Conservation (phyloP, 345 rosid genomes). For the Boechera divaricarpa region DNA sequence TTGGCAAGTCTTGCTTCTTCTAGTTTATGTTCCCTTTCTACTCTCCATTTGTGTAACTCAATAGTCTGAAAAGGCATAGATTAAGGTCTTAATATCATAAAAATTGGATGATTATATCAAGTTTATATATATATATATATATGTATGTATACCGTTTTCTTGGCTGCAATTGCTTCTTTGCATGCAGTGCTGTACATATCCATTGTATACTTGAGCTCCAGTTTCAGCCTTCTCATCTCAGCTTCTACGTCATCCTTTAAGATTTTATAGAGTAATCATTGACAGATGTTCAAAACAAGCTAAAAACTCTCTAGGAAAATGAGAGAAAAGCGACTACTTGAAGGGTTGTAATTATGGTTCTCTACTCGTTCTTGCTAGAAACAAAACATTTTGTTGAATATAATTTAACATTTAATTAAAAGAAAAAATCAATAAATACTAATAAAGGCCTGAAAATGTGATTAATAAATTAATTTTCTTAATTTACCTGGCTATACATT, state of each 20-base stretch:
- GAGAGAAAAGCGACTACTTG: no score
- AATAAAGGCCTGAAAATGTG: background rate
- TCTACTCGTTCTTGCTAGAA: no score
- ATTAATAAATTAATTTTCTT: background rate
- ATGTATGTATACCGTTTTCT: slow-evolving; percentile 37
- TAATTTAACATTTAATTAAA: no score
- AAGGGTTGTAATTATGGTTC: no score
- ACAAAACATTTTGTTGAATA: no score
- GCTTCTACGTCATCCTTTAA: slow-evolving; percentile 50
- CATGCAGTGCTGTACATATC: slow-evolving; percentile 45
- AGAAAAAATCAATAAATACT: background rate
- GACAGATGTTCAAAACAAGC: no score
- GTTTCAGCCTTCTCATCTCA: slow-evolving; percentile 46
- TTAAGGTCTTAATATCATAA: slow-evolving; percentile 1
- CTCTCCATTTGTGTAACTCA: slow-evolving; percentile 39
- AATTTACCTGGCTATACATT: slow-evolving; percentile 34
- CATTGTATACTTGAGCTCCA: slow-evolving; percentile 50
- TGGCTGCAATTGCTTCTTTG: slow-evolving; percentile 47
- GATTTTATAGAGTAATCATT: background rate
- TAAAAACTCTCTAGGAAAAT: no score
- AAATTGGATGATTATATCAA: background rate
- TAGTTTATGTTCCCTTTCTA: slow-evolving; percentile 32
- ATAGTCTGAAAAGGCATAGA: slow-evolving; percentile 31
- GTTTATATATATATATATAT: background rate
- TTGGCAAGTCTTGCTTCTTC: slow-evolving; percentile 45